Evolutionary conservation across 2,329 filamentous ascomycete species (phyloP), one percentile per base, ranked within the genome.

Genomic region (Paraphaeosphaeria minitans): DNA sequence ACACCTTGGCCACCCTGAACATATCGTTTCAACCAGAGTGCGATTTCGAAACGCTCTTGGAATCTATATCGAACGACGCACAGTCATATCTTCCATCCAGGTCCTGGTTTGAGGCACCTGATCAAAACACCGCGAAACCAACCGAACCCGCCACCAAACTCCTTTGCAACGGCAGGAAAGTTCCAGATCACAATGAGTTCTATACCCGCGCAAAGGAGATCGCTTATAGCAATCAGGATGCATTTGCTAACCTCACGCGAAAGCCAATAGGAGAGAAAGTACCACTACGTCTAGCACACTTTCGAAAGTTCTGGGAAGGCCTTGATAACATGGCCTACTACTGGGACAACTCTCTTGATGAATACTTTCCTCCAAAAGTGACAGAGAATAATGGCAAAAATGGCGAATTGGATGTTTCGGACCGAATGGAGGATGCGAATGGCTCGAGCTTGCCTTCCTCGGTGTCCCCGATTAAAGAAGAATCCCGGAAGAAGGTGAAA

Each of bases 261-360:
- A 77, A 82, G 50, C 79, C 79, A 13, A 75, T 74, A 24, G 76
- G 80, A 29, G 80, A 80, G 4, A 78, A 78, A 14, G 73, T 78
- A 55, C 79, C 81, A 19, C 77, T 84, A 5, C 79, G 83, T 16
- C 66, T 88, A 46, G 81, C 82, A 0, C 82, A 87, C 63, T 81
- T 84, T 58, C 79, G 86, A 53, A 86, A 84, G 56, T 88, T 89
- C 71, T 89, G 83, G 82, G 79, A 81, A 53, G 82, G 80, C 2
- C 76, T 89, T 53, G 84, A 87, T 63, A 81, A 80, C 37, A 80
- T 88, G 80, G 79, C 84, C 16, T 83, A 85, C 62, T 88, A 87
- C 67, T 89, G 86, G 86, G 86, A 89, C 67, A 79, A 78, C 41
- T 85, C 82, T 58, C 68, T 83, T 49, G 86, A 89, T 64, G 74